Conservation (phyloP, 2,329 filamentous ascomycete genomes). For the Pseudocercospora fijiensis region DNA sequence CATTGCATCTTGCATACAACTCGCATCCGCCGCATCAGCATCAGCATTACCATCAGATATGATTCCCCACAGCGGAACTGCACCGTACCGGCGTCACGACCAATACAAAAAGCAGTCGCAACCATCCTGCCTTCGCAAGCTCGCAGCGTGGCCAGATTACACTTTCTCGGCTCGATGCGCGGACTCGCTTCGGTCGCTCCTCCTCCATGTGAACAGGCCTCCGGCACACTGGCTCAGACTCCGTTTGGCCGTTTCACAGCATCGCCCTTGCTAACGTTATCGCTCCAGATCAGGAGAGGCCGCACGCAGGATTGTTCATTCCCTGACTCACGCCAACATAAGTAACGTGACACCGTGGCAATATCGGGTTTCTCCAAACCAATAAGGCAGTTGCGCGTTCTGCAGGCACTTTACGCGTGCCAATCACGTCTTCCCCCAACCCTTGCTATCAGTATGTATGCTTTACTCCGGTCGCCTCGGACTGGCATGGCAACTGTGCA, state of each 20-base stretch:
- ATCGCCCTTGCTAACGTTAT: conserved; percentile 19
- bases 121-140: neutral
- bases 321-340: conserved; percentile 21
- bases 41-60: neutral
- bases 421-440: conserved; percentile 25
- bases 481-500: conserved; percentile 25
- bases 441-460: conserved; percentile 18
- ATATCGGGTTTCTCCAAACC: conserved; percentile 22
- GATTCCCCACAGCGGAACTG: neutral
- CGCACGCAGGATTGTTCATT: conserved; percentile 17
- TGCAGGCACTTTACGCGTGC: conserved; percentile 23
- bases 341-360: conserved; percentile 23
- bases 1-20: neutral
- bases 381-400: conserved; percentile 12
- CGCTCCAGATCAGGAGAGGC: conserved; percentile 14
- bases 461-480: conserved; percentile 23
- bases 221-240: neutral
- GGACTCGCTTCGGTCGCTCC: neutral
- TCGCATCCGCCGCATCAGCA: neutral
- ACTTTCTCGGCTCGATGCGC: conserved; percentile 12
- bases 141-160: conserved; percentile 17
- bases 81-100: neutral
- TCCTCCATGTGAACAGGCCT: neutral
- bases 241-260: conserved; percentile 23
- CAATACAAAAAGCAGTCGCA: neutral